Base-by-base conservation (phyloP, 352 stramenopile genomes). In the Lagenidium sp. region DNA sequence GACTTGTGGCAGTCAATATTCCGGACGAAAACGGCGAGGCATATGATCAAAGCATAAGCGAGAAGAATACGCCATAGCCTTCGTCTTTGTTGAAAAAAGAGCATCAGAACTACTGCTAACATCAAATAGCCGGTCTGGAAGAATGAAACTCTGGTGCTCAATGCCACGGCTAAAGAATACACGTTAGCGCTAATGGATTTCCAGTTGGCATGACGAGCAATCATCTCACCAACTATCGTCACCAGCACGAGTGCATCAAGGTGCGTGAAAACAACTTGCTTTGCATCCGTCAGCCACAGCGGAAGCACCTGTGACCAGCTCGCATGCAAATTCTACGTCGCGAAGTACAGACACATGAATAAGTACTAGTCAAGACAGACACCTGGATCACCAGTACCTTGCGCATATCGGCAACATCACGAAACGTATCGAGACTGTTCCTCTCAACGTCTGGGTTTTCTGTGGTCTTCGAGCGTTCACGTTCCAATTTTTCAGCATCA, bases 81-180 rank as follows among this genome's bases (percentile, higher is more conserved):
- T 6, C 78, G 60, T 6, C 78, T 68, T 37, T 87, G 68, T 31
- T 89, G 69, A 36, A 89, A 86, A 63, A 90, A 91, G 8, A 94
- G 45, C 53, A 90, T 89, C 2, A 88, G 53, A 12, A 87, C 32
- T 26, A 82, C 78, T 20, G 81, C 78, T 7, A 94, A 51, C n/a
- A 86, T 61, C 16, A 94, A 50, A 21, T 89, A 94, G 12, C 81
- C 81, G 23, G 85, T 83, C 54, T 94, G 81, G 32, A 94, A 65
- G 34, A 94, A 79, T 2, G 76, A 91, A 3, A 89, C 78, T 4
- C 68, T 56, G 4, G 81, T 90, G 44, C 81, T 94, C 20, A 94
- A 50, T 1, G 76, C 77, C 23, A 94, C 81, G 26, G 73, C 78
- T 91, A 53, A 8, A 60, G 1, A 6, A 22, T 39, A 15, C 30